Base-by-base conservation (phyloP, 78 protist species). In the Goniomonas avonlea region DNA sequence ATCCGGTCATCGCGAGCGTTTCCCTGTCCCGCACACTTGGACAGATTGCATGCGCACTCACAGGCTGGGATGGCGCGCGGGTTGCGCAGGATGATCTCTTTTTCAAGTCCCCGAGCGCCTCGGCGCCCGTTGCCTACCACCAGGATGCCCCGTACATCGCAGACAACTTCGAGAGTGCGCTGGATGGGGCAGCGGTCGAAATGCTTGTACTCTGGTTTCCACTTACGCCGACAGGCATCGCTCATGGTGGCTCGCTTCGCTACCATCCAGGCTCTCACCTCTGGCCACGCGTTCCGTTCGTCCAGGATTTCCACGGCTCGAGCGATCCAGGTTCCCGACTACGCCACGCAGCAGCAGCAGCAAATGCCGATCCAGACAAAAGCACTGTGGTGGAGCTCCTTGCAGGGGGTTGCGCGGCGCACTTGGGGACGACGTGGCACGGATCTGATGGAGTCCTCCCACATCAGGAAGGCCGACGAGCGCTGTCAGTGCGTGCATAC, bases 241-340 rank as follows among this genome's bases (percentile, higher is more conserved):
- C 40, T 39, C 61, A 5, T 9, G 17, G 3, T 4, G 79, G 79
- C 8, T 3, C 48, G 4, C 56, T 73, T 2, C 53, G 47, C 48
- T 73, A 73, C 31, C 38, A n/a, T 9, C 48, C 48, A 2, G 79
- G 79, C 65, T 73, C 79, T 2, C 79, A 73, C 43, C 38, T 21
- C 8, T 73, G 79, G 79, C 61, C 40, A n/a, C n/a, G n/a, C n/a
- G n/a, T n/a, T n/a, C n/a, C n/a, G n/a, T n/a, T n/a, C n/a, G n/a
- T n/a, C n/a, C n/a, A n/a, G n/a, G n/a, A n/a, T n/a, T n/a, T n/a
- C n/a, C n/a, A n/a, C n/a, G n/a, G n/a, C n/a, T n/a, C n/a, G n/a
- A n/a, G n/a, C n/a, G n/a, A n/a, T n/a, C n/a, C n/a, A n/a, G n/a
- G n/a, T n/a, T n/a, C n/a, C n/a, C n/a, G n/a, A n/a, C n/a, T n/a